phyloP scores from a whole-genome alignment of 148 eudicot genomes.

The Selenicereus undatus region DNA sequence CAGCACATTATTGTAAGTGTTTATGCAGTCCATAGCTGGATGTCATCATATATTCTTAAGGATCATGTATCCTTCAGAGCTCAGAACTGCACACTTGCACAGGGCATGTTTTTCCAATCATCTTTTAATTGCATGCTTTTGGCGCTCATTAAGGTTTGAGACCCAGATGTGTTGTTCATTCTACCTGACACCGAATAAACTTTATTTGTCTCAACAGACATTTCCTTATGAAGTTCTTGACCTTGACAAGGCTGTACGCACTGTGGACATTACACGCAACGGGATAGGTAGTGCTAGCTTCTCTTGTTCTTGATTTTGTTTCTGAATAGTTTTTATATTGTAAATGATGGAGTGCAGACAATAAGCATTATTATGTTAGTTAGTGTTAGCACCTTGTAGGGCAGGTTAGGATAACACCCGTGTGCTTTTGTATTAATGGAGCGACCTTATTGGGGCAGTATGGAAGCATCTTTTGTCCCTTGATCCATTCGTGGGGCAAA shows the following conservation, averaged over 20 bases:
- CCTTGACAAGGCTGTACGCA: conserved; percentile 73
- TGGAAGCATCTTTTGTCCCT: no score
- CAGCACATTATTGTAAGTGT: not conserved
- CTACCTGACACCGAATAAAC: not conserved
- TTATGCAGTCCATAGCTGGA: not conserved
- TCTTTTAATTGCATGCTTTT: not conserved
- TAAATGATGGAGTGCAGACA: not conserved
- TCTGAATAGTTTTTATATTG: not conserved
- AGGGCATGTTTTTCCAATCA: not conserved
- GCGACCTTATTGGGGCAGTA: not conserved
- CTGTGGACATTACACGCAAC: conserved; percentile 87
- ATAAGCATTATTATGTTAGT: not conserved
- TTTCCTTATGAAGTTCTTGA: conserved; percentile 88
- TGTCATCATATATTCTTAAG: not conserved
- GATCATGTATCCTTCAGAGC: not conserved
- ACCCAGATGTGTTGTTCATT: not conserved
- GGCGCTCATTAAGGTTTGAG: not conserved
- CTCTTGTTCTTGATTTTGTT: conserved; percentile 3
- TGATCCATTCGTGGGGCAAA: no score
- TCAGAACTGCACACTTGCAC: not conserved
- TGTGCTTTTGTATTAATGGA: not conserved
- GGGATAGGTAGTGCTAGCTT: conserved; percentile 48
- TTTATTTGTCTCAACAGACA: conserved; percentile 41
- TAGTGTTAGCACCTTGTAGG: not conserved
- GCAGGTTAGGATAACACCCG: not conserved